phyloP scores from a whole-genome alignment of 2,329 filamentous ascomycete species.

The Penicillium sp. region DNA sequence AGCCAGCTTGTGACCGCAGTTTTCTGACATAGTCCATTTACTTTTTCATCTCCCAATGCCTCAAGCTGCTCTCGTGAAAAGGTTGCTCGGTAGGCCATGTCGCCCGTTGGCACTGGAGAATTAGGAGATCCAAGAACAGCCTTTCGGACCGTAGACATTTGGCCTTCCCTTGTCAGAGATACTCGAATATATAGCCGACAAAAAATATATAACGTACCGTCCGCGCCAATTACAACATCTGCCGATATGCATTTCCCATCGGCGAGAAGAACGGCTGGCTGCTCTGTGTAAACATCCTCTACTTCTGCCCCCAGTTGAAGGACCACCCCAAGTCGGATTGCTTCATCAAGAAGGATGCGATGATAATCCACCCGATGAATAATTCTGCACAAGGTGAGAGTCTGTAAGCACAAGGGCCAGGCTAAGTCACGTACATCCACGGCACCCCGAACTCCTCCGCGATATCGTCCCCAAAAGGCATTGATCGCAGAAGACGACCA shows the following conservation, averaged over 20 bases:
- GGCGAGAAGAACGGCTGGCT: slow-evolving; percentile 3
- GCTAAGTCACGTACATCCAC: slow-evolving; percentile 20
- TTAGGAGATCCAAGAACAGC: slow-evolving; percentile 38
- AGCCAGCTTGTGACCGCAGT: slow-evolving; percentile 59
- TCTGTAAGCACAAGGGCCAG: background rate
- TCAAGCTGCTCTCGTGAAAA: slow-evolving; percentile 44
- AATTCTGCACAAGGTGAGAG: slow-evolving; percentile 10
- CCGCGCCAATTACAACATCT: slow-evolving; percentile 19
- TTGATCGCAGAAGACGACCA: slow-evolving; percentile 16
- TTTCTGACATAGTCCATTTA: slow-evolving; percentile 48
- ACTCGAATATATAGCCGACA: background rate
- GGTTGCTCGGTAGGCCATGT: slow-evolving; percentile 62
- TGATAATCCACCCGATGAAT: slow-evolving; percentile 22
- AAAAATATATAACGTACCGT: slow-evolving; percentile 9
- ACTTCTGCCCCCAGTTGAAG: slow-evolving; percentile 8
- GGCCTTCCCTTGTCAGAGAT: slow-evolving; percentile 4
- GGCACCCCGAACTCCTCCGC: slow-evolving; percentile 19
- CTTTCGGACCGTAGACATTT: slow-evolving; percentile 13
- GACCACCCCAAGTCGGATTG: slow-evolving; percentile 9
- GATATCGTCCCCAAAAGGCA: slow-evolving; percentile 20
- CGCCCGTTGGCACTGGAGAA: slow-evolving; percentile 55
- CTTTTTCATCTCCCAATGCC: slow-evolving; percentile 29
- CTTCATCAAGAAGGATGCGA: slow-evolving; percentile 15
- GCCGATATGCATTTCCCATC: slow-evolving; percentile 6
- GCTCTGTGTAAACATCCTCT: slow-evolving; percentile 4